Percentiles rank a stretch among this genome's conserved stretches.
phyloP scores from a whole-genome alignment of 441 rosid genomes.

The Arabidopsis lyrata region DNA sequence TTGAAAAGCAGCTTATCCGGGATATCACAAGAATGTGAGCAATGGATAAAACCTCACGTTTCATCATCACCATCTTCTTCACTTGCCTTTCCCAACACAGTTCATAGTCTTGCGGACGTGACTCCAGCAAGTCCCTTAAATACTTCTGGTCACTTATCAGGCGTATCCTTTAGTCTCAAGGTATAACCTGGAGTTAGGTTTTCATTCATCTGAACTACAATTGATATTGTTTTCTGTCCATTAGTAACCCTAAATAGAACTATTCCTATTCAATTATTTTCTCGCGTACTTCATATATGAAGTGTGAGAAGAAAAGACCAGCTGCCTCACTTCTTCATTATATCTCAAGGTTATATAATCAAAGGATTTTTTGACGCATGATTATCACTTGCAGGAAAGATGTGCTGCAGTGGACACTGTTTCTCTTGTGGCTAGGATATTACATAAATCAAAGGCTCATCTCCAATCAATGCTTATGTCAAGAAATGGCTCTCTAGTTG shows the following conservation, averaged over 20 bases:
- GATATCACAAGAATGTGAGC: constrained; percentile 93
- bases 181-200: constrained; percentile 54
- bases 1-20: too few relatives aligned
- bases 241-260: constrained; percentile 10
- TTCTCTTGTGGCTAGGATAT: constrained; percentile 82
- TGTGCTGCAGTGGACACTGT: constrained; percentile 84
- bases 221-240: constrained; percentile 9
- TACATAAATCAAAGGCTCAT: constrained; percentile 90
- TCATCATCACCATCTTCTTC: constrained; percentile 59
- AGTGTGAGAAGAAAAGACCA: constrained; percentile 27
- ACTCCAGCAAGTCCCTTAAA: constrained; percentile 67
- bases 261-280: not conserved
- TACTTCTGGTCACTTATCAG: constrained; percentile 52
- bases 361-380: constrained; percentile 10
- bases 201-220: constrained; percentile 22
- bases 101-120: constrained; percentile 63
- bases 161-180: constrained; percentile 82
- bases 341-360: constrained; percentile 18
- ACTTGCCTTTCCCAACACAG: constrained; percentile 50
- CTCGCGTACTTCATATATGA: constrained; percentile 12
- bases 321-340: constrained; percentile 10
- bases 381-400: constrained; percentile 77
- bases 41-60: constrained; percentile 78
- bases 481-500: constrained; percentile 79
- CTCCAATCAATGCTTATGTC: too few relatives aligned